Percentiles rank a stretch among this genome's conserved stretches.
Conservation (phyloP, 2,329 filamentous ascomycete genomes). For the Pyricularia pennisetigena region DNA sequence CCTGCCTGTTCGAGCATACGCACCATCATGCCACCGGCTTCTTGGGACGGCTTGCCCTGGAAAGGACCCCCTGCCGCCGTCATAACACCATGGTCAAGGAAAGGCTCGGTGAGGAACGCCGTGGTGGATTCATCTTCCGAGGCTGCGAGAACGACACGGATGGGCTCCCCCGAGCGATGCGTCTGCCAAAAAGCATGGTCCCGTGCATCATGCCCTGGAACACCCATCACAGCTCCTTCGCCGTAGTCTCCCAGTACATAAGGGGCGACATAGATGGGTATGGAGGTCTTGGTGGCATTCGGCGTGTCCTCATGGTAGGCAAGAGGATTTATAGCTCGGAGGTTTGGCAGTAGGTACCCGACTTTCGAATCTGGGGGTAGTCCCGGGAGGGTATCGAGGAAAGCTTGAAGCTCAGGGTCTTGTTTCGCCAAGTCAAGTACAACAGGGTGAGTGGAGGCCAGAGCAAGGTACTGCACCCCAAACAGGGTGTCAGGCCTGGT, state of each 20-base stretch:
- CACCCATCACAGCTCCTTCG: conserved; percentile 84
- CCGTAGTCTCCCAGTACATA: conserved; percentile 83
- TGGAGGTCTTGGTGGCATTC: conserved; percentile 38
- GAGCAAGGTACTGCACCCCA: conserved; percentile 74
- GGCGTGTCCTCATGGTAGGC: conserved; percentile 41
- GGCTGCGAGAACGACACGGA: conserved; percentile 52
- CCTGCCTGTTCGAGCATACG: conserved; percentile 41
- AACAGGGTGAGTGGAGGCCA: conserved; percentile 64
- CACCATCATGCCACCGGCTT: conserved; percentile 53
- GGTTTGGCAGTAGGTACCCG: conserved; percentile 56
- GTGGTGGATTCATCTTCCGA: conserved; percentile 37
- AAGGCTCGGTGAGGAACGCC: conserved; percentile 39
- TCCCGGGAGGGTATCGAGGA: conserved; percentile 53
- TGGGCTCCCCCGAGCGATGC: conserved; percentile 50
- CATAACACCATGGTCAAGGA: conserved; percentile 57
- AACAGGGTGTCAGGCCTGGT: conserved; percentile 81
- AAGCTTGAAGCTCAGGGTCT: conserved; percentile 53
- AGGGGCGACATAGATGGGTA: conserved; percentile 73
- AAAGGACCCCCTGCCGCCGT: conserved; percentile 56
- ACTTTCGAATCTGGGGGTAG: conserved; percentile 47
- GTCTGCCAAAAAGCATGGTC: conserved; percentile 74
- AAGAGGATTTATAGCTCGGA: conserved; percentile 58
- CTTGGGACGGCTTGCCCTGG: conserved; percentile 49
- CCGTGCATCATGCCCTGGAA: conserved; percentile 72
- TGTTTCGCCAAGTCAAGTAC: conserved; percentile 50